Conservation (phyloP, 108 stramenopile genomes). For the Nitzschia palea region DNA sequence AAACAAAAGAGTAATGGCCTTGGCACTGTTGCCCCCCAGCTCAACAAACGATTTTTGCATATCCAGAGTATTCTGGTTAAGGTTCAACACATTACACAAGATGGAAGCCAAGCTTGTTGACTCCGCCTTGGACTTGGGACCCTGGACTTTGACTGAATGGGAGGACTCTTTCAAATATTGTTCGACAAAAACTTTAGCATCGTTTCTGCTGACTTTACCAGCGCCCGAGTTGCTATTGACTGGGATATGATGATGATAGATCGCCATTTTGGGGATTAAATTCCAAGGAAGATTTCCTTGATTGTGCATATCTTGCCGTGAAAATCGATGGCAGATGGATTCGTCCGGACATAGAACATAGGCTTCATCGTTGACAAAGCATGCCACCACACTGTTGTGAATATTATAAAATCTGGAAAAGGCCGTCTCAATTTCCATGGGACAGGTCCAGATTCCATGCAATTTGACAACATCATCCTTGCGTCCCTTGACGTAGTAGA, state of each 20-base stretch:
- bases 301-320: conserved; percentile 26
- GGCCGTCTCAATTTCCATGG: conserved; percentile 32
- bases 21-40: conserved; percentile 49
- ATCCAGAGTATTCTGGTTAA: conserved; percentile 7
- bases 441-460: conserved; percentile 42
- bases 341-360: conserved; percentile 22
- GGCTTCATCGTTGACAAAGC: conserved; percentile 15
- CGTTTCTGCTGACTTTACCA: conserved; percentile 31
- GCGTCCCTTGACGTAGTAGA: conserved; percentile 42
- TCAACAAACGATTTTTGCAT: conserved; percentile 39
- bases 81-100: conserved; percentile 10
- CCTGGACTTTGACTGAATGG: not conserved
- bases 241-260: conserved; percentile 5
- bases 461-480: conserved; percentile 39
- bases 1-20: conserved; percentile 35
- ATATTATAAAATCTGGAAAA: conserved; percentile 21
- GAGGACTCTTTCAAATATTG: not conserved
- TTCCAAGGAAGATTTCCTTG: conserved; percentile 38
- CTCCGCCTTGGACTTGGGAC: not conserved
- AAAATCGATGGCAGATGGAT: conserved; percentile 16
- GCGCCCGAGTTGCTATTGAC: conserved; percentile 14
- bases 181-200: conserved; percentile 11
- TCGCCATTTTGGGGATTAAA: conserved; percentile 29
- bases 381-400: not conserved
- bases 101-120: conserved; percentile 4